Percentiles rank a stretch among this genome's conserved stretches.
Evolutionary conservation across 805 yeast genomes (phyloP).

Genomic region (Metschnikowia koreensis): DNA sequence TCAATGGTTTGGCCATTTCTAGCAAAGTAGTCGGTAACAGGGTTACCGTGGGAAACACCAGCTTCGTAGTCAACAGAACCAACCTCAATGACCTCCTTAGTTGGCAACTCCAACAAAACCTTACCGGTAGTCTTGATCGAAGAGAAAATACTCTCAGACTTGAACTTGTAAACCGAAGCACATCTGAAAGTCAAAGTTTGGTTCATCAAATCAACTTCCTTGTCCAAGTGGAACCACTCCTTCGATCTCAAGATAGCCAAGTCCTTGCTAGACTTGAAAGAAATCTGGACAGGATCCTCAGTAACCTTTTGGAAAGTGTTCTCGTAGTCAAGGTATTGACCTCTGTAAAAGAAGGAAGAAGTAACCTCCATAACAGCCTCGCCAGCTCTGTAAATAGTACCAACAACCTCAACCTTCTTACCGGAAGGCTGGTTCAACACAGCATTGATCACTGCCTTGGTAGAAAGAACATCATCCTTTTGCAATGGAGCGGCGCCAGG

Average conservation of each 20-base stretch:
- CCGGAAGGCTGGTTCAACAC: slow-evolving; percentile 91
- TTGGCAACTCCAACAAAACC: slow-evolving; percentile 83
- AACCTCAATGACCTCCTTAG: slow-evolving; percentile 81
- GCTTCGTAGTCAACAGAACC: slow-evolving; percentile 87
- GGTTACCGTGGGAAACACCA: slow-evolving; percentile 93
- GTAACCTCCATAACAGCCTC: slow-evolving; percentile 88
- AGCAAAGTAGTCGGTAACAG: slow-evolving; percentile 88
- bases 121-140: slow-evolving; percentile 83
- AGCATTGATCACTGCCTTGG: slow-evolving; percentile 81
- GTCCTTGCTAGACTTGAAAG: slow-evolving; percentile 74
- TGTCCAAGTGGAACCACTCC: slow-evolving; percentile 94
- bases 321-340: slow-evolving; percentile 80
- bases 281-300: slow-evolving; percentile 84
- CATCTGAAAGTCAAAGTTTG: slow-evolving; percentile 87
- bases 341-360: slow-evolving; percentile 95
- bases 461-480: slow-evolving; percentile 80
- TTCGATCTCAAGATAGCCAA: slow-evolving; percentile 90
- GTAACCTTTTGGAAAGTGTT: slow-evolving; percentile 86
- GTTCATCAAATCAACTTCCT: slow-evolving; percentile 66
- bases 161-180: slow-evolving; percentile 78
- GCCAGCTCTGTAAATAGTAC: slow-evolving; percentile 75
- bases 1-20: slow-evolving; percentile 93
- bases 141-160: slow-evolving; percentile 70
- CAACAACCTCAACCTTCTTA: slow-evolving; percentile 93
- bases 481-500: slow-evolving; percentile 89